Conservation (phyloP, 108 stramenopile species). For the Cyclostephanos invisitatus region DNA sequence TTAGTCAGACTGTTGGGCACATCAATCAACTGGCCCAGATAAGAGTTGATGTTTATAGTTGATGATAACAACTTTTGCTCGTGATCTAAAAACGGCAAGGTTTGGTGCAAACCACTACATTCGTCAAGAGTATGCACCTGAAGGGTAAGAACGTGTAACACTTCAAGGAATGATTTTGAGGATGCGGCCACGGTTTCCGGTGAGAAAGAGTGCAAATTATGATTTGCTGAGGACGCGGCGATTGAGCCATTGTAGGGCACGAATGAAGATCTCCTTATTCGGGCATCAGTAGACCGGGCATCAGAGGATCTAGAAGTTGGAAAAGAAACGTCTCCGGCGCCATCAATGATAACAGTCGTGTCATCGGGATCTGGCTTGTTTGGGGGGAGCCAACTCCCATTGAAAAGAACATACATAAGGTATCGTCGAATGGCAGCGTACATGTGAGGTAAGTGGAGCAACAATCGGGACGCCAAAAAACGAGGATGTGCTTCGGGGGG, state of each 20-base stretch:
- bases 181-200: constrained; percentile 71
- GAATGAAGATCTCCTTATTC: constrained; percentile 35
- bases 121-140: constrained; percentile 90
- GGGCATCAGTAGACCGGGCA: background rate
- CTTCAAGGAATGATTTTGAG: constrained; percentile 85
- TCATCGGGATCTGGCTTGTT: constrained; percentile 55
- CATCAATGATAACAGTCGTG: constrained; percentile 30
- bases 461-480: constrained; percentile 75
- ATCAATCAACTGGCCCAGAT: constrained; percentile 67
- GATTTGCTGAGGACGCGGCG: constrained; percentile 26
- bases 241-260: constrained; percentile 43
- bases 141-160: constrained; percentile 84
- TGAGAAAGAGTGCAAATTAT: constrained; percentile 53
- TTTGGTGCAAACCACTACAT: constrained; percentile 70
- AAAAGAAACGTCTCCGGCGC: constrained; percentile 41
- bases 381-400: constrained; percentile 85
- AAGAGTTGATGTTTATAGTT: constrained; percentile 75
- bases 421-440: constrained; percentile 84
- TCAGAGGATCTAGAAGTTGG: constrained; percentile 8
- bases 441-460: constrained; percentile 79
- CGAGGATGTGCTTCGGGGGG: constrained; percentile 86
- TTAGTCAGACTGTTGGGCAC: constrained; percentile 73
- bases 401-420: constrained; percentile 83
- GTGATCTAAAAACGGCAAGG: constrained; percentile 75
- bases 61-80: constrained; percentile 76